Evolutionary conservation across 257 asterid species (phyloP), one percentile per base, ranked within the genome.

Genomic region (Capsicum pubescens): DNA sequence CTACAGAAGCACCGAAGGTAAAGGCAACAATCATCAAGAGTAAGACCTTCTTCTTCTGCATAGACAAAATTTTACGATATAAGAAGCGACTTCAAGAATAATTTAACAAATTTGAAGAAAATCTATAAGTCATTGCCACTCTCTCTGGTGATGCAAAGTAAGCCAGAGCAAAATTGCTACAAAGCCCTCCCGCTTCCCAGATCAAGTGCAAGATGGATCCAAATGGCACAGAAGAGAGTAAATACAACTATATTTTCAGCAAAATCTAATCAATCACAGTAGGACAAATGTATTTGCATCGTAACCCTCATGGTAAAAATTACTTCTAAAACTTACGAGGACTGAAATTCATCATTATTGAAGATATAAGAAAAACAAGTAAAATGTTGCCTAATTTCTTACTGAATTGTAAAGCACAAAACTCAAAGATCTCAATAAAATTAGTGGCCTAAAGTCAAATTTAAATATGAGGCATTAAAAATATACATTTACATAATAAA

Each of bases 171-270:
- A 6, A 74, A 21, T 48, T 74, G 81, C 4, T 19, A 21, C 61
- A 48, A 7, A 50, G 36, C 1, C 60, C 80, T 14, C 80, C 60
- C 6, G 12, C 80, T 48, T 74, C 60, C 60, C 60, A 48, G 80
- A 19, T 50, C 46, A 50, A 74, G 57, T 74, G 81, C 81, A 74
- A 74, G 81, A 3, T 1, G 11, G 81, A 50, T 50, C 81, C 81
- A 74, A 50, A 52, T 50, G 61, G 44, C 81, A 13, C 44, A 74
- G 44, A 50, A 50, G n/a, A 74, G 61, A 52, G 61, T 74, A 19
- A 74, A 74, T 50, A 74, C 8, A 74, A 60, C 61, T 74, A 21
- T 19, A 5, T 13, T 74, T 48, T 12, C 81, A 74, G 17, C 21
- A 74, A 50, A 21, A 36, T 3, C 46, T 19, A 46, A 72, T 48